Evolutionary conservation across 23 red algal species (phyloP).

Genomic region (Chondrus crispus): DNA sequence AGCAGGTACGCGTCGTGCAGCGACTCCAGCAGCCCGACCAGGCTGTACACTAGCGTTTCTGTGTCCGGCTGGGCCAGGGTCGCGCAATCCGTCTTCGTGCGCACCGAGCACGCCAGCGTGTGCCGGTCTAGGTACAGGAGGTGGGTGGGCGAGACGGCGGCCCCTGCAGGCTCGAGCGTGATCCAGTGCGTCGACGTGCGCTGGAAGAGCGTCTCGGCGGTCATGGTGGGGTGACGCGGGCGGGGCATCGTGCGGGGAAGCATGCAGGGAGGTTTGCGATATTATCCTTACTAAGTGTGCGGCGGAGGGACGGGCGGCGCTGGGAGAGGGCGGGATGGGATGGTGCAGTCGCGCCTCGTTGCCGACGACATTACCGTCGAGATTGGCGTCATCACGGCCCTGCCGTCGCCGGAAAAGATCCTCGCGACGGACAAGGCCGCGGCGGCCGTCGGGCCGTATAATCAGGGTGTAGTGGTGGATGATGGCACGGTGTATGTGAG

Average conservation of each 20-base stretch:
- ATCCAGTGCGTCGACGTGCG: conserved; percentile 67
- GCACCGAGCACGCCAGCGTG: conserved; percentile 25
- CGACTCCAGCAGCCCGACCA: conserved; percentile 49
- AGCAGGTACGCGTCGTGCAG: conserved; percentile 59
- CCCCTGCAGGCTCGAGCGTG: conserved; percentile 50
- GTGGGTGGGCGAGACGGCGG: conserved; percentile 28
- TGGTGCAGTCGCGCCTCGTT: conserved; percentile 64
- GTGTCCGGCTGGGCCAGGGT: conserved; percentile 40
- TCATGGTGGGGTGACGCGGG: conserved; percentile 15
- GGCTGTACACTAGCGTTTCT: conserved; percentile 48
- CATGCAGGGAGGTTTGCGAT: too few species aligned
- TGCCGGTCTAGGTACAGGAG: conserved; percentile 65
- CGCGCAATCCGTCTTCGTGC: conserved; percentile 44
- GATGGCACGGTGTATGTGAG: conserved; percentile 90
- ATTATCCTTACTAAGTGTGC: too few species aligned
- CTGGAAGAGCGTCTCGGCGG: conserved; percentile 45
- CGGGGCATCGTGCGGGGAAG: neutral
- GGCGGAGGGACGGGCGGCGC: too few species aligned
- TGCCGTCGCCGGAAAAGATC: conserved; percentile 58
- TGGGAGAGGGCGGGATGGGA: too few species aligned
- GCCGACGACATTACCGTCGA: conserved; percentile 69
- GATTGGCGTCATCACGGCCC: conserved; percentile 77
- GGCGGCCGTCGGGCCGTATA: conserved; percentile 93
- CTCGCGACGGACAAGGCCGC: conserved; percentile 73
- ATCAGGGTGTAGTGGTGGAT: conserved; percentile 68